Conservation (phyloP, 1,139 yeast species). For the Taiozyma onychis region DNA sequence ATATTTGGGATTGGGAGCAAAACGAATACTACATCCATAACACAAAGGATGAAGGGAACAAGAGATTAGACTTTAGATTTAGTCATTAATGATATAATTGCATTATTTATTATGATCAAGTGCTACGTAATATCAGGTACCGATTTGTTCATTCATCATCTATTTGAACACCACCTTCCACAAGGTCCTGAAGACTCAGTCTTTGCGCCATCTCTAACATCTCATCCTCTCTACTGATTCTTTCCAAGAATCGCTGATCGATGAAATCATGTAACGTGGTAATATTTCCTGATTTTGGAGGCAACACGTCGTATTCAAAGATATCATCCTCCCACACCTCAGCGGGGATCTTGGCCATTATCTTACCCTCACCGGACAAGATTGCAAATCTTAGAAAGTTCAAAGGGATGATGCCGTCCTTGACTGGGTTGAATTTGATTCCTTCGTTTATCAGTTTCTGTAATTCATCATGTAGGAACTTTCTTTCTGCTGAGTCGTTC, state of each 20-base stretch:
- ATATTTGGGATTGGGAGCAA: constrained; percentile 35
- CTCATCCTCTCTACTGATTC: constrained; percentile 15
- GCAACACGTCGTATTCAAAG: constrained; percentile 65
- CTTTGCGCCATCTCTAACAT: constrained; percentile 21
- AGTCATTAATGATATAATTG: constrained; percentile 8
- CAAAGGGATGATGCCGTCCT: constrained; percentile 39
- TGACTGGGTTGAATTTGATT: constrained; percentile 7
- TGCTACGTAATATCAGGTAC: neutral
- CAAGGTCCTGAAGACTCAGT: constrained; percentile 21
- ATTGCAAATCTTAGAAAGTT: constrained; percentile 63
- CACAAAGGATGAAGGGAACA: constrained; percentile 40
- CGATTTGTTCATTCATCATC: neutral
- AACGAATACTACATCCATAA: constrained; percentile 30
- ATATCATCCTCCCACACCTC: constrained; percentile 60
- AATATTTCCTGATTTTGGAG: constrained; percentile 41
- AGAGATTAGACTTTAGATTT: constrained; percentile 38
- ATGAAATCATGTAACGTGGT: constrained; percentile 36
- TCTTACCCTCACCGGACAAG: constrained; percentile 61
- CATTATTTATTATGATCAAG: neutral
- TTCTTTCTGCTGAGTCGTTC: constrained; percentile 40
- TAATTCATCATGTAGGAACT: constrained; percentile 45
- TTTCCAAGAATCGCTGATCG: constrained; percentile 25
- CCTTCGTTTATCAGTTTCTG: constrained; percentile 27
- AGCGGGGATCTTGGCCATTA: constrained; percentile 64
- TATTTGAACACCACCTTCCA: constrained; percentile 9